Evolutionary conservation across 164 flowering plant species (phyloP), one percentile per base, ranked within the genome.

Genomic region (Paratinospora sagittata): DNA sequence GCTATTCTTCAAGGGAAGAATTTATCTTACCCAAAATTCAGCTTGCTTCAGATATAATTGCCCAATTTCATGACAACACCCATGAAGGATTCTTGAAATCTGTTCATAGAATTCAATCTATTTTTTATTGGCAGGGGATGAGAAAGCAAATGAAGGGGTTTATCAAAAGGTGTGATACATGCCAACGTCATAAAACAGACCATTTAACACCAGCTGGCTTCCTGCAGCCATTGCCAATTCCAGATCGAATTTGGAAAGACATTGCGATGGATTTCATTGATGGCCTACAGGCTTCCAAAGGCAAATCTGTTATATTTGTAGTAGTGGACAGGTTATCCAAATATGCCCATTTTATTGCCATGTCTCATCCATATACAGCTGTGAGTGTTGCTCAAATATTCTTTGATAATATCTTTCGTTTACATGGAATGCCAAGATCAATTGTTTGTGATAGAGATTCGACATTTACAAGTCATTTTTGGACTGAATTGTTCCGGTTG

Each of bases 401-500:
- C 60, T 68, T 68, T 26, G 61, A 68, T 45, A 19, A 68, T 21
- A 45, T 68, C 7, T 68, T 68, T 24, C 16, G 16, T 8, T 45
- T 68, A n/a, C 70, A 68, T 33, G 70, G 70, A 39, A 43, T 68
- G 27, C 70, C 70, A 4, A 13, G 16, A 24, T 67, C 49, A 1
- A 41, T 37, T 2, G 9, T 67, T 6, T 27, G 66, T 63, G 66
- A 63, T 63, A 63, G 66, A 7, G 66, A 64, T 9, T 19, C 66
- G 27, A 43, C 55, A 14, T 67, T 67, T 30, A 67, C 70, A 8
- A 41, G 49, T 37, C 3, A 12, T 4, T 39, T 64, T 64, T 64
- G 66, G 41, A 27, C 16, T 13, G 66, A 64, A 27, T 19, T 64
- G 4, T 64, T 64, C 10, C 7, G 10, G 43, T 11, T 39, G 43